Percentiles rank a stretch among this genome's conserved stretches.
Conservation (phyloP, 78 protist species). For the Cyanophora paradoxa region DNA sequence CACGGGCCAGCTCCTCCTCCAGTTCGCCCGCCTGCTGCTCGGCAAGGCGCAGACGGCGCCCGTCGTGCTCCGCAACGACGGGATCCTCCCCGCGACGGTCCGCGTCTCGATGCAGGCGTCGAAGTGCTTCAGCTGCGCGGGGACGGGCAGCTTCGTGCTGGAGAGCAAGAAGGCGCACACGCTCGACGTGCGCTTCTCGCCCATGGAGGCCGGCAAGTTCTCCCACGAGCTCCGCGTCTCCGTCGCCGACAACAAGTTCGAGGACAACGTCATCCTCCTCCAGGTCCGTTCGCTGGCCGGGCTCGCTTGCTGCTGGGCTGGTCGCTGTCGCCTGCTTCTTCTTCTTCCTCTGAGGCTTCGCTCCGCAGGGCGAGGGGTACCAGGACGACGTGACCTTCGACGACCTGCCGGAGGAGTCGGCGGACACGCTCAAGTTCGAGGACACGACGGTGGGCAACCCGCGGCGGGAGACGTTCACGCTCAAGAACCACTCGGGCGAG, state of each 20-base stretch:
- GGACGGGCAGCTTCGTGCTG: not conserved
- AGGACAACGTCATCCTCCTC: conserved; percentile 18
- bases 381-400: conserved; percentile 35
- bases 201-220: not conserved
- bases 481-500: conserved; percentile 12
- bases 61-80: conserved; percentile 37
- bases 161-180: not conserved
- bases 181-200: conserved; percentile 16
- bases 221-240: not conserved
- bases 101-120: not conserved
- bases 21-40: conserved; percentile 13
- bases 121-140: conserved; percentile 13
- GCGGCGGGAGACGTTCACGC: conserved; percentile 16
- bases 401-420: conserved; percentile 16
- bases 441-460: conserved; percentile 22
- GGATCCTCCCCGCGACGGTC: conserved; percentile 39
- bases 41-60: not conserved
- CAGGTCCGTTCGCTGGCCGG: too few relatives aligned
- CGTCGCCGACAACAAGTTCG: conserved; percentile 47
- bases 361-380: conserved; percentile 49
- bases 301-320: too few relatives aligned
- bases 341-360: too few relatives aligned
- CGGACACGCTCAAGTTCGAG: conserved; percentile 38
- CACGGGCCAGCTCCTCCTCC: not conserved
- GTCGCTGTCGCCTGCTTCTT: too few relatives aligned